Percentiles rank a stretch among this genome's conserved stretches.
phyloP scores from a whole-genome alignment of 345 rosid genomes.

The Salix viminalis region DNA sequence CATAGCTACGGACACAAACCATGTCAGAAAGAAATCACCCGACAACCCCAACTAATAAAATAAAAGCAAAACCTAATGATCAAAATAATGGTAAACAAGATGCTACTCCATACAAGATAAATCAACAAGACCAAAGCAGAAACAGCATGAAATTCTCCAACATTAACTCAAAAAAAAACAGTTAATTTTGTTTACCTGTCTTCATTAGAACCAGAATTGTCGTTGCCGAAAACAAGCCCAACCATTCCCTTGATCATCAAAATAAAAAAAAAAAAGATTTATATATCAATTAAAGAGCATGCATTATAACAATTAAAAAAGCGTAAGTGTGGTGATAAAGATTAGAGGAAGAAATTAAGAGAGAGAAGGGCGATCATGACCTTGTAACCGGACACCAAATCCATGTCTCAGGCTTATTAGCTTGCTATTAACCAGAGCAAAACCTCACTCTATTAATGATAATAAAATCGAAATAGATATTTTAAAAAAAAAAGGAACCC shows the following conservation, averaged over 20 bases:
- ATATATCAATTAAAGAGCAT: too few species aligned
- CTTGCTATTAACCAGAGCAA: background rate
- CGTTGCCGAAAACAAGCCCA: slow-evolving; percentile 86
- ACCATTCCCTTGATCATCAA: slow-evolving; percentile 66
- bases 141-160: background rate
- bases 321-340: too few species aligned
- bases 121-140: background rate
- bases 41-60: background rate
- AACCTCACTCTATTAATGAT: too few species aligned
- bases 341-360: background rate
- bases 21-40: background rate
- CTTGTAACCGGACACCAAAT: slow-evolving; percentile 90
- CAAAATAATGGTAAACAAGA: background rate
- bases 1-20: slow-evolving; percentile 46
- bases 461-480: background rate
- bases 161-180: background rate
- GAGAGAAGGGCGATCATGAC: slow-evolving; percentile 21
- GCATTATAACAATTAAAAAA: background rate
- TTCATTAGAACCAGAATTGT: slow-evolving; percentile 64
- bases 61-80: background rate
- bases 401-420: slow-evolving; percentile 41
- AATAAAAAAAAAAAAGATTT: too few species aligned
- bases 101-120: too few species aligned
- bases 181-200: slow-evolving; percentile 46
- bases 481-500: slow-evolving; percentile 3